Percentiles rank a stretch among this genome's conserved stretches.
Evolutionary conservation across 768 basidiomycete species (phyloP).

Genomic region (Coprinellus micaceus): DNA sequence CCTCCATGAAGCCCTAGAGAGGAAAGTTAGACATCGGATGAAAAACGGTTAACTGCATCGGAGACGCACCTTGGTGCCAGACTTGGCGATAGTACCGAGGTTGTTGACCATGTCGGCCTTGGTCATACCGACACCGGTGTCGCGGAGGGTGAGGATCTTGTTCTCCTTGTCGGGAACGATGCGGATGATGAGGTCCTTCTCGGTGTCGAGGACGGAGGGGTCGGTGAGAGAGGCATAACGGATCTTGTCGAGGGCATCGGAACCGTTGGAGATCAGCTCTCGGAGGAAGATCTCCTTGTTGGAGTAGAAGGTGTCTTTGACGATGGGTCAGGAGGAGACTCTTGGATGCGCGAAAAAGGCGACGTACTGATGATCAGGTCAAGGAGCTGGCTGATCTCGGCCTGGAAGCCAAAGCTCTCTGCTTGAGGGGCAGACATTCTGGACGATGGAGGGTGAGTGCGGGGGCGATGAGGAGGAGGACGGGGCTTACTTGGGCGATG

Average conservation of each 20-base stretch:
- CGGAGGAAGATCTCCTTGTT: conserved; percentile 99
- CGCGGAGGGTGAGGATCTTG: conserved; percentile 86
- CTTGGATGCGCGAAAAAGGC: conserved; percentile 5
- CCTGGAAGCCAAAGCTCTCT: conserved; percentile 95
- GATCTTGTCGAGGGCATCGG: conserved; percentile 99
- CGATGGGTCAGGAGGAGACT: conserved; percentile 9
- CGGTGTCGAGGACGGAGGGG: conserved; percentile 81
- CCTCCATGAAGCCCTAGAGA: conserved; percentile 96
- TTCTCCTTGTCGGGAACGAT: conserved; percentile 95
- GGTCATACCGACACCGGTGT: conserved; percentile 99
- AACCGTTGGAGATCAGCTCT: conserved; percentile 94
- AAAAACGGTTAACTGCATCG: conserved; percentile 4
- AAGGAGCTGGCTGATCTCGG: conserved; percentile 97
- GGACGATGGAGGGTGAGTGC: conserved; percentile 14
- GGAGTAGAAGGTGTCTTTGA: conserved; percentile 95
- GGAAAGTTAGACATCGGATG: conserved; percentile 5
- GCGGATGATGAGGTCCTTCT: conserved; percentile 91
- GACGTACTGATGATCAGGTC: conserved; percentile 95
- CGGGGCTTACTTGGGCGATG: conserved; percentile 13
- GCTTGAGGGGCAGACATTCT: conserved; percentile 76
- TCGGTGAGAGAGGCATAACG: conserved; percentile 96
- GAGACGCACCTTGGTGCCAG: conserved; percentile 75
- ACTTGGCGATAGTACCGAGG: conserved; percentile 93
- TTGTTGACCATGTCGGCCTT: conserved; percentile 99
- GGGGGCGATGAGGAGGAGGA: neutral